A percentile compares a stretch with the other conserved stretches of the same genome.
These are phyloP conservation scores for Neopestalotiopsis sp. DNA, from an alignment of 2,329 filamentous ascomycete genomes.

Conservation along the genomic window DNA sequence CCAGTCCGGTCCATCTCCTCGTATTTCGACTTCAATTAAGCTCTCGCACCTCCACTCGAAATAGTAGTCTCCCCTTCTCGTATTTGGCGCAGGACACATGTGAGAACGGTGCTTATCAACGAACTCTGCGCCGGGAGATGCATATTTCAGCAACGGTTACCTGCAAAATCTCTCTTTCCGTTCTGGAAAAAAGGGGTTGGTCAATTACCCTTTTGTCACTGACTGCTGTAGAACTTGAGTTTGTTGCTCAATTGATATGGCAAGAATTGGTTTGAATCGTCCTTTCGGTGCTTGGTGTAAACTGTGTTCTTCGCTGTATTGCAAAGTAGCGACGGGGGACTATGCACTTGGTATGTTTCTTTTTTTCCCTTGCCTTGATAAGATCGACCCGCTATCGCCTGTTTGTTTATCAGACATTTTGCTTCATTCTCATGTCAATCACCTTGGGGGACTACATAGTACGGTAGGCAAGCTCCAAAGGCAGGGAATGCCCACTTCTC, in stretches of 20 bases:
- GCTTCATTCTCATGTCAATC: neutral
- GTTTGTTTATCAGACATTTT: constrained; percentile 1
- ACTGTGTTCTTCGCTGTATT: neutral
- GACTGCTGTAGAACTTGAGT: neutral
- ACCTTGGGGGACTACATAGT: neutral
- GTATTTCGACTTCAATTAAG: neutral
- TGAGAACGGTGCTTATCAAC: neutral
- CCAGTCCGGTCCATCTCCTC: neutral
- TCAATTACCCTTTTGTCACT: neutral
- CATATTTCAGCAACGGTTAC: neutral
- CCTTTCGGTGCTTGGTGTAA: neutral
- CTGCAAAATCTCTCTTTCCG: neutral
- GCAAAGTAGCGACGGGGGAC: neutral
- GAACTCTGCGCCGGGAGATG: neutral
- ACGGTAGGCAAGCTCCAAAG: neutral
- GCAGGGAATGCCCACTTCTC: neutral
- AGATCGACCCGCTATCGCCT: neutral
- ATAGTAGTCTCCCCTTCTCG: neutral
- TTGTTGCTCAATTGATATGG: neutral
- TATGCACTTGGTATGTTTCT: neutral
- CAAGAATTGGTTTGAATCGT: neutral
- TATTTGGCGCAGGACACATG: neutral
- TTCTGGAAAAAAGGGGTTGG: neutral
- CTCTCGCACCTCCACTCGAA: neutral
- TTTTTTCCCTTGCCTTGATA: neutral